Evolutionary conservation across 441 rosid species (phyloP).

Genomic region (Gossypium lobatum): DNA sequence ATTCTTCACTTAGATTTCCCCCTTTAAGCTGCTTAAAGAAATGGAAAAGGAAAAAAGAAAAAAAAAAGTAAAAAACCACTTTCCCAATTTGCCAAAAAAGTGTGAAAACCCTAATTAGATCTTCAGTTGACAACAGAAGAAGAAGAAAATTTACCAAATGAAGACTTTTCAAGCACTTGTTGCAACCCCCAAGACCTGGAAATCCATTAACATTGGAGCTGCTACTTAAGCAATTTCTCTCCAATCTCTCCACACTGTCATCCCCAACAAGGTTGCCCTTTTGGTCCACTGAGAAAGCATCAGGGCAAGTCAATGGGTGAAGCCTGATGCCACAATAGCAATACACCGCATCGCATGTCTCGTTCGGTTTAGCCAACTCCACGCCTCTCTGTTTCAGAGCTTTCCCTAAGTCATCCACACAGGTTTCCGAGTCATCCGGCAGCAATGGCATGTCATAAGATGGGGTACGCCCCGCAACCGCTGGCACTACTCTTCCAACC

Average conservation of each 20-base stretch:
- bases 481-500: slow-evolving; percentile 18
- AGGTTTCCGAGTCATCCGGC: slow-evolving; percentile 91
- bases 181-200: slow-evolving; percentile 66
- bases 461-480: slow-evolving; percentile 15
- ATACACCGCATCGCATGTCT: slow-evolving; percentile 77
- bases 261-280: slow-evolving; percentile 62
- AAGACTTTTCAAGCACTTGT: slow-evolving; percentile 74
- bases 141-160: slow-evolving; percentile 30
- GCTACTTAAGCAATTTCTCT: slow-evolving; percentile 60
- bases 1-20: neutral
- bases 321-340: slow-evolving; percentile 86
- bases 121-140: neutral
- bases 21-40: neutral
- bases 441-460: slow-evolving; percentile 67
- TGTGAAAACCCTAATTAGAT: neutral
- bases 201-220: slow-evolving; percentile 35
- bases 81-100: slow-evolving; percentile 14
- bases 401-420: slow-evolving; percentile 68
- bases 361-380: slow-evolving; percentile 53
- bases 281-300: slow-evolving; percentile 44
- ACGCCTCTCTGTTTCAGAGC: slow-evolving; percentile 62
- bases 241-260: slow-evolving; percentile 51
- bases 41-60: neutral
- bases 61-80: neutral
- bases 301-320: slow-evolving; percentile 67